Base-by-base conservation (phyloP, 2,329 filamentous ascomycete species). In the Dothideomycetes sp. region DNA sequence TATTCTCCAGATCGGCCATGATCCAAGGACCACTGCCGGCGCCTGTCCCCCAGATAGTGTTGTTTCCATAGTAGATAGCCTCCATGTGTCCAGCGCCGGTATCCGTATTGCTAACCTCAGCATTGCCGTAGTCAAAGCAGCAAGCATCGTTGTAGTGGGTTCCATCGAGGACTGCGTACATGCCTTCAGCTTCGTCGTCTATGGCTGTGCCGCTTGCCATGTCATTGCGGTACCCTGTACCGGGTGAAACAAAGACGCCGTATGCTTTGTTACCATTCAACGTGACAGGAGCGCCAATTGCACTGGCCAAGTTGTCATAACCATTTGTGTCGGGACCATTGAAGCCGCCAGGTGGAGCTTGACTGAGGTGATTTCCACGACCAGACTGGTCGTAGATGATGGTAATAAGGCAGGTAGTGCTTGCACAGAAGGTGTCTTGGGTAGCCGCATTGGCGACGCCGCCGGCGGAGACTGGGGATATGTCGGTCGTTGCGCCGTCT, bases 1-100 rank as follows among this genome's bases (percentile, higher is more conserved):
- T 73, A 45, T 81, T 79, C 53, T 82, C 78, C 0, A 82, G 66
- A 56, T 82, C 78, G 0, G 76, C 77, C 75, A 81, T 80, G 48
- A 81, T 53, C 78, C 77, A 81, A 0, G 78, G 78, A 0, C 78
- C 77, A 32, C 48, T 66, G 33, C 76, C 77, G 3, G 70, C 41
- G 7, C 78, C 77, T 5, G 55, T 57, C 14, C 77, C 77, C 72
- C 73, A 79, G 47, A 43, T 43, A 0, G 63, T 74, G 53, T 51
- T 69, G 52, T 62, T 59, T 1, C 78, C 77, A 49, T 67, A 81
- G 65, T 81, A 81, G 42, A 81, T 73, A 40, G 77, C 73, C 52
- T 82, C 78, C 77, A 82, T 82, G 50, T 80, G 76, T 12, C 73
- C 77, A 38, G 72, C 69, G 3, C 77, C 78, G 0, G 74, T 70